These are phyloP conservation scores for Citrus reticulata DNA, from an alignment of 345 rosid species.

Conservation along the genomic window DNA sequence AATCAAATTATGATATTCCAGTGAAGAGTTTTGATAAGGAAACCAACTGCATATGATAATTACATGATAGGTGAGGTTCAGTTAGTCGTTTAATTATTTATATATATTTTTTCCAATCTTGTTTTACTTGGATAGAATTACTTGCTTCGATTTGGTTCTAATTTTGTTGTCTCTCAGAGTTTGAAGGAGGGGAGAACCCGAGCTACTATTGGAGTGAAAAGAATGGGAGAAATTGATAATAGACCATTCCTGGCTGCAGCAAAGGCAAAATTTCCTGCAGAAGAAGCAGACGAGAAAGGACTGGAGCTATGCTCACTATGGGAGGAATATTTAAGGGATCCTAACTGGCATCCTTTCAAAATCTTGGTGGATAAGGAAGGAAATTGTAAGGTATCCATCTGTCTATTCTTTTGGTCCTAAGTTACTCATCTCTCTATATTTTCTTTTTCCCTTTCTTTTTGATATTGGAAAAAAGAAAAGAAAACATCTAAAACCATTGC, in stretches of 20 bases:
- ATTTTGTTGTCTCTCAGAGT: conserved; percentile 28
- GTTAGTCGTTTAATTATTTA: not conserved
- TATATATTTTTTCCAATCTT: not conserved
- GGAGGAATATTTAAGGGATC: conserved; percentile 40
- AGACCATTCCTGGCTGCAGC: conserved; percentile 36
- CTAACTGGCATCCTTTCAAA: conserved; percentile 53
- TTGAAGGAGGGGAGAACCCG: conserved; percentile 5
- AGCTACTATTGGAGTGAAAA: conserved; percentile 41
- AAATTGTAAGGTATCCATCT: conserved; percentile 20
- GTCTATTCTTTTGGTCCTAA: not conserved
- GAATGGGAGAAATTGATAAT: conserved; percentile 53
- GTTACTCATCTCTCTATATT: not conserved
- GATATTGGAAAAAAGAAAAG: not conserved
- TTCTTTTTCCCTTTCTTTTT: not conserved
- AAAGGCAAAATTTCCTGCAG: conserved; percentile 31
- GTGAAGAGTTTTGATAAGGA: not conserved
- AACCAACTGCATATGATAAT: not conserved
- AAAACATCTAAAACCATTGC: not conserved
- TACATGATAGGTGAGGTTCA: not conserved
- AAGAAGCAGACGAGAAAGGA: conserved; percentile 34
- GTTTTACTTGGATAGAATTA: not conserved
- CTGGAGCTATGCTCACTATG: conserved; percentile 40
- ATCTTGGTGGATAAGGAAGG: conserved; percentile 25
- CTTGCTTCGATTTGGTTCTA: not conserved
- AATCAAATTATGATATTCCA: no score